A percentile compares a stretch with the other conserved stretches of the same genome.
Conservation (phyloP, 2,329 filamentous ascomycete genomes). For the Claviceps citrina region DNA sequence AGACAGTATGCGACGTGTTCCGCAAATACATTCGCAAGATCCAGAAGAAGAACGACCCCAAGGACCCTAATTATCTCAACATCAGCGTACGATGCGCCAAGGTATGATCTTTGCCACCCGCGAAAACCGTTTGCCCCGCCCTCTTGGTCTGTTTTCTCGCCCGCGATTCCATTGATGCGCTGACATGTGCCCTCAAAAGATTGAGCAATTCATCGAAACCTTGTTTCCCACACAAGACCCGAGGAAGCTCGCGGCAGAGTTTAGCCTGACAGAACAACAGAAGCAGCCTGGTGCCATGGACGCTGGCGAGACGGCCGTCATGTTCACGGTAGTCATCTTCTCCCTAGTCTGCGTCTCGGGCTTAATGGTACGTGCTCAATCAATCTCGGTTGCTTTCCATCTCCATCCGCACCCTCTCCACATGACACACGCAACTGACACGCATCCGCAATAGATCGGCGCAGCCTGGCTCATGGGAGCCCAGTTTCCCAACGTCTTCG, state of each 20-base stretch:
- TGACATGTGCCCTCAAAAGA: no score
- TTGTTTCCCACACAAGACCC: conserved; percentile 77
- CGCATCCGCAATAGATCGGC: conserved; percentile 41
- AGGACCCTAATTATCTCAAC: conserved; percentile 79
- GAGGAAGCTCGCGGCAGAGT: conserved; percentile 34
- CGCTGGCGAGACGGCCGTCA: conserved; percentile 45
- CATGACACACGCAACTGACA: conserved; percentile 3
- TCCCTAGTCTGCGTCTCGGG: conserved; percentile 57
- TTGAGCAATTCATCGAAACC: conserved; percentile 89
- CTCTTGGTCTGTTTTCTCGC: background rate
- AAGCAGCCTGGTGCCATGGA: conserved; percentile 30
- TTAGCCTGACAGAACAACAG: conserved; percentile 22
- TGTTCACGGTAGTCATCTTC: conserved; percentile 49
- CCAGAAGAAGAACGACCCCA: conserved; percentile 83
- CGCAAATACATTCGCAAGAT: conserved; percentile 63
- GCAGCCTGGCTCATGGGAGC: conserved; percentile 69
- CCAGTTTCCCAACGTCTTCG: conserved; percentile 47
- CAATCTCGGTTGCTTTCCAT: background rate
- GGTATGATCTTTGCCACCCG: no score
- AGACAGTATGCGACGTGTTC: conserved; percentile 69
- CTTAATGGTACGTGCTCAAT: conserved; percentile 54
- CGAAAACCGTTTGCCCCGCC: no score
- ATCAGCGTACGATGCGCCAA: conserved; percentile 84
- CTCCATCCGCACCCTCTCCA: background rate
- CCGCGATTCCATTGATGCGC: no score